These are phyloP conservation scores for Auxenochlorella protothecoides DNA, from an alignment of 139 green algal species.

Conservation along the genomic window DNA sequence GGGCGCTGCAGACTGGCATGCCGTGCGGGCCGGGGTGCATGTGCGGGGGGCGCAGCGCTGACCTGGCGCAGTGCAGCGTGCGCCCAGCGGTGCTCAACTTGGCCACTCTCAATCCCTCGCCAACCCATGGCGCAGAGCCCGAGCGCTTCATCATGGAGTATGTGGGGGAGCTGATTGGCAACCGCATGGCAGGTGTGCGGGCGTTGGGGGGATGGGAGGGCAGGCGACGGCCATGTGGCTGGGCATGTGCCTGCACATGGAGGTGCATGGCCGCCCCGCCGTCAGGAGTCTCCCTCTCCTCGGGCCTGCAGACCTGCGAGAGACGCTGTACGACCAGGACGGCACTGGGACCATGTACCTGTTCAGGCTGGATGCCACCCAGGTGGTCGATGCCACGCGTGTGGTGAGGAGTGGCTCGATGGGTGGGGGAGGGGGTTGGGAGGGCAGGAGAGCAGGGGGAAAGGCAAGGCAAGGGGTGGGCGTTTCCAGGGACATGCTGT, in stretches of 20 bases:
- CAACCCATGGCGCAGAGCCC: no score
- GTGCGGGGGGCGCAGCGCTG: slow-evolving; percentile 11
- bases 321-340: slow-evolving; percentile 53
- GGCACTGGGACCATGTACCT: slow-evolving; percentile 49
- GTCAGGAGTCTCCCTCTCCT: not conserved
- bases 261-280: not conserved
- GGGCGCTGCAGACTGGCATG: slow-evolving; percentile 6
- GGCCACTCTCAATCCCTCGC: no score
- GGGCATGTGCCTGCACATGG: not conserved
- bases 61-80: no score
- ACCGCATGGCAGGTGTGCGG: slow-evolving; percentile 30
- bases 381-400: slow-evolving; percentile 57
- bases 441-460: no score
- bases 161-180: slow-evolving; percentile 54
- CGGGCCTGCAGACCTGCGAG: slow-evolving; percentile 32
- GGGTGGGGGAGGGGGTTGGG: no score
- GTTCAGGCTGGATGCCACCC: slow-evolving; percentile 45
- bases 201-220: not conserved
- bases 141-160: slow-evolving; percentile 57
- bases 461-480: no score
- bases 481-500: no score
- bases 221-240: not conserved
- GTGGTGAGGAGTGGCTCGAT: slow-evolving; percentile 6
- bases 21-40: slow-evolving; percentile 56
- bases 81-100: no score